These are phyloP conservation scores for Carex myosuroides DNA, from an alignment of 176 grass and related monocot genomes.

Conservation along the genomic window DNA sequence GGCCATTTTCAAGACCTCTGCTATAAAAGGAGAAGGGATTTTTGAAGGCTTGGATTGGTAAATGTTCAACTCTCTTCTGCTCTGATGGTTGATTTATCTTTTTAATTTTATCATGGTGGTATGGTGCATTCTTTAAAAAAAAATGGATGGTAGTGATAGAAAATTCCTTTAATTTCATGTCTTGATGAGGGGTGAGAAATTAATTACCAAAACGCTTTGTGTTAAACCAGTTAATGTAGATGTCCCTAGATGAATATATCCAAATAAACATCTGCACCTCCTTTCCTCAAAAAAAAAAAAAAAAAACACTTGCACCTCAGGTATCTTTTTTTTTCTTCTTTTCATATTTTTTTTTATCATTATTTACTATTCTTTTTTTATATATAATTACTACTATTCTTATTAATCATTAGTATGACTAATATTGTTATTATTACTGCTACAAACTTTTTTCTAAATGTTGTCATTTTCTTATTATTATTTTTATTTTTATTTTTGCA, in stretches of 20 bases:
- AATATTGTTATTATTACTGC: background rate
- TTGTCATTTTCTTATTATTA: slow-evolving; percentile 3
- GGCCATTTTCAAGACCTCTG: slow-evolving; percentile 98
- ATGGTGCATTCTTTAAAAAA: background rate
- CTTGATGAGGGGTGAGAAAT: background rate
- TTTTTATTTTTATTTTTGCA: slow-evolving; percentile 29
- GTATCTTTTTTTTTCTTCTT: background rate
- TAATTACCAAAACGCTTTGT: background rate
- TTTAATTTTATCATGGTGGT: background rate
- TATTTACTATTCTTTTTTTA: background rate
- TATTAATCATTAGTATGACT: background rate
- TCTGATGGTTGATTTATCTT: background rate
- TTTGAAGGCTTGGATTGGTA: slow-evolving; percentile 99
- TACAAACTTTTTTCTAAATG: background rate
- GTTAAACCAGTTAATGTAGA: background rate
- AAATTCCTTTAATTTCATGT: background rate
- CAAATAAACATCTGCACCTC: background rate
- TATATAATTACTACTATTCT: background rate
- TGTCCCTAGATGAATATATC: background rate
- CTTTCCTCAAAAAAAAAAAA: too few relatives aligned
- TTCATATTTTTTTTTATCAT: background rate
- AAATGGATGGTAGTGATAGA: background rate
- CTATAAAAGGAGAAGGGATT: slow-evolving; percentile 97
- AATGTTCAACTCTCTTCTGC: slow-evolving; percentile 7
- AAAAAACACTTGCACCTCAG: background rate